phyloP scores from a whole-genome alignment of 2,329 filamentous ascomycete genomes.

The Monilinia vaccinii-corymbosi region DNA sequence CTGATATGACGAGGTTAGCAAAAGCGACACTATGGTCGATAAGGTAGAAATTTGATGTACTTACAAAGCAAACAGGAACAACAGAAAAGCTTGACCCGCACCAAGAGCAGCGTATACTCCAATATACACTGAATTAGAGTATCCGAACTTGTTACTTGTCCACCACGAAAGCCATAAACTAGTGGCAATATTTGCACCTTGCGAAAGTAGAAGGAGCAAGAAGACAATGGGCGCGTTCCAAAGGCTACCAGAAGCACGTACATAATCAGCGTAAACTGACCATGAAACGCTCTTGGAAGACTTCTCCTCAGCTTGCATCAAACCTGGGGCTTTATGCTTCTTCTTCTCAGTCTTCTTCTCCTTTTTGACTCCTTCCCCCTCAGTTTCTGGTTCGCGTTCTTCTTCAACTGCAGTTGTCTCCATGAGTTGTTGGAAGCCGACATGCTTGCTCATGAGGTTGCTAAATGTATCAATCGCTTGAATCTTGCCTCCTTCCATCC shows the following conservation, averaged over 20 bases:
- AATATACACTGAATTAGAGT: slow-evolving; percentile 62
- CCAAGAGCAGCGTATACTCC: slow-evolving; percentile 65
- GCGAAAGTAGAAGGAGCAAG: slow-evolving; percentile 48
- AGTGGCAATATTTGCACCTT: slow-evolving; percentile 78
- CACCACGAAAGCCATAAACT: slow-evolving; percentile 59
- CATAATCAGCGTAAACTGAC: slow-evolving; percentile 56
- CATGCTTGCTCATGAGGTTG: slow-evolving; percentile 71
- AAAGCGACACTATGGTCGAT: neutral
- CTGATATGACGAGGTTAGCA: neutral
- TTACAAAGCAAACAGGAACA: slow-evolving; percentile 69
- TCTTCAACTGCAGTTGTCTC: slow-evolving; percentile 69
- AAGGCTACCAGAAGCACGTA: slow-evolving; percentile 50
- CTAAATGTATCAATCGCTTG: slow-evolving; percentile 82
- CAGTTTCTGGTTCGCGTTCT: slow-evolving; percentile 44
- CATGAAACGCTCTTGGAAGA: slow-evolving; percentile 55
- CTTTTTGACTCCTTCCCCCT: slow-evolving; percentile 38
- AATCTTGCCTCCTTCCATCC: slow-evolving; percentile 82
- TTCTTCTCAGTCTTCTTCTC: slow-evolving; percentile 36
- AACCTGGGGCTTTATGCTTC: slow-evolving; percentile 44
- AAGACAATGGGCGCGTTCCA: slow-evolving; percentile 48
- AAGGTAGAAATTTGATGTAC: neutral
- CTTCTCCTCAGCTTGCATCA: slow-evolving; percentile 66
- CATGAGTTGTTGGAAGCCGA: slow-evolving; percentile 73
- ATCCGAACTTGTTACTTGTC: slow-evolving; percentile 45
- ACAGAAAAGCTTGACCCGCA: slow-evolving; percentile 57